These are phyloP conservation scores for Exophiala bonariae DNA, from an alignment of 2,329 filamentous ascomycete species.

Conservation along the genomic window DNA sequence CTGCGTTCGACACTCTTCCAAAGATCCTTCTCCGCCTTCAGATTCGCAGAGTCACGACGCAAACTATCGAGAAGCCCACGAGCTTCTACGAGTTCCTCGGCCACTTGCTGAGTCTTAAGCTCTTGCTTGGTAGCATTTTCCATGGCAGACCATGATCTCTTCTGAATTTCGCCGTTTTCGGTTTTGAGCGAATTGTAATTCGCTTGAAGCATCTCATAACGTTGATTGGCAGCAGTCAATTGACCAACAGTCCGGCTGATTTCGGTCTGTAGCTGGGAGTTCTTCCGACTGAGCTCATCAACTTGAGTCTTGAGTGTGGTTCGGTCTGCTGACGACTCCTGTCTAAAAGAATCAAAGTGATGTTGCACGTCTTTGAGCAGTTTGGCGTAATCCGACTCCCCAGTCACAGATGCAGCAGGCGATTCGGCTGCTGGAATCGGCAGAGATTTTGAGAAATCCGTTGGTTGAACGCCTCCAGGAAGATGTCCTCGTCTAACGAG, in stretches of 20 bases:
- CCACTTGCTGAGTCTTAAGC: constrained; percentile 83
- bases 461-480: constrained; percentile 61
- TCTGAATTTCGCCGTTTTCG: constrained; percentile 85
- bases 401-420: constrained; percentile 51
- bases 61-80: constrained; percentile 80
- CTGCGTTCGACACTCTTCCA: constrained; percentile 93
- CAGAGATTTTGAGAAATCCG: constrained; percentile 70
- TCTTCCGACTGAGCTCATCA: constrained; percentile 77
- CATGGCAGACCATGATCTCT: constrained; percentile 72
- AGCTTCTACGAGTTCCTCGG: constrained; percentile 87
- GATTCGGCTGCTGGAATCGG: constrained; percentile 49
- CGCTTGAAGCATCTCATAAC: constrained; percentile 84
- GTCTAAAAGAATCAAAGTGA: constrained; percentile 86
- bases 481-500: constrained; percentile 73
- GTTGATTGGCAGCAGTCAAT: constrained; percentile 75
- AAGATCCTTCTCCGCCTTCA: constrained; percentile 91
- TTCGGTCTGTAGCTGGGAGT: constrained; percentile 78
- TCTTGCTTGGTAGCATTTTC: constrained; percentile 89
- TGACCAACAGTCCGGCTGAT: constrained; percentile 79
- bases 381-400: constrained; percentile 70
- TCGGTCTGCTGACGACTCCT: constrained; percentile 79
- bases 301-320: constrained; percentile 81
- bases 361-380: constrained; percentile 83
- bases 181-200: constrained; percentile 81
- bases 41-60: constrained; percentile 84